These are phyloP conservation scores for Picochlorum sp. DNA, from an alignment of 139 green algal genomes.

Conservation along the genomic window DNA sequence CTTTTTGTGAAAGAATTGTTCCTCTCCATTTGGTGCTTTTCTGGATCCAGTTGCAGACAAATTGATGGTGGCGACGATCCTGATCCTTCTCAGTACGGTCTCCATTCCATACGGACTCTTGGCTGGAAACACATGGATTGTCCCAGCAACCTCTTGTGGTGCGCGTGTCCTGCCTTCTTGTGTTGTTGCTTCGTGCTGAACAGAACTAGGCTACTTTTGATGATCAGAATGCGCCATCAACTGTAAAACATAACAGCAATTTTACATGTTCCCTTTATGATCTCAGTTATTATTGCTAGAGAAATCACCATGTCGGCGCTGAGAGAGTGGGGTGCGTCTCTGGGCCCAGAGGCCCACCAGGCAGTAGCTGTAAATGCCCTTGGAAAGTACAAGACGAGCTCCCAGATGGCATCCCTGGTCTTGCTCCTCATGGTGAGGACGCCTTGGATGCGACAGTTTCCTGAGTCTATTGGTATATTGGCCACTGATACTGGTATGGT, in stretches of 20 bases:
- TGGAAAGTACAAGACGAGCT: conserved; percentile 87
- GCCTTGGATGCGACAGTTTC: too few relatives aligned
- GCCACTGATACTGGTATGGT: conserved; percentile 26
- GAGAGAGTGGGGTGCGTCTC: conserved; percentile 75
- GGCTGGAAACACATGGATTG: conserved; percentile 59
- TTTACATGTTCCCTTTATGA: conserved; percentile 26
- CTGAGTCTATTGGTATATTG: not conserved
- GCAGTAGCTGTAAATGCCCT: conserved; percentile 69
- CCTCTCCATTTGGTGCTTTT: conserved; percentile 82
- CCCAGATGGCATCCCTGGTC: conserved; percentile 55
- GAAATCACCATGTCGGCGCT: conserved; percentile 89
- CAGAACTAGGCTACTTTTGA: not conserved
- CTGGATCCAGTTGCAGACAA: conserved; percentile 94
- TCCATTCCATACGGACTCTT: conserved; percentile 44
- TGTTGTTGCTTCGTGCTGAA: too few relatives aligned
- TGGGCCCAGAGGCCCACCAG: conserved; percentile 51
- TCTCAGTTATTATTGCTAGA: conserved; percentile 75
- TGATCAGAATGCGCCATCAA: not conserved
- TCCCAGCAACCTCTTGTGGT: conserved; percentile 48
- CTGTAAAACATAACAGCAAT: not conserved
- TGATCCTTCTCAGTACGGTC: conserved; percentile 65
- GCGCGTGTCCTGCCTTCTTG: conserved; percentile 15
- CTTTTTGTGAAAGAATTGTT: conserved; percentile 31
- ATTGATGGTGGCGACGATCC: conserved; percentile 72
- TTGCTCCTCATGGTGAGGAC: conserved; percentile 29